These are phyloP conservation scores for Erodium trifolium DNA, from an alignment of 441 rosid species.

Conservation along the genomic window DNA sequence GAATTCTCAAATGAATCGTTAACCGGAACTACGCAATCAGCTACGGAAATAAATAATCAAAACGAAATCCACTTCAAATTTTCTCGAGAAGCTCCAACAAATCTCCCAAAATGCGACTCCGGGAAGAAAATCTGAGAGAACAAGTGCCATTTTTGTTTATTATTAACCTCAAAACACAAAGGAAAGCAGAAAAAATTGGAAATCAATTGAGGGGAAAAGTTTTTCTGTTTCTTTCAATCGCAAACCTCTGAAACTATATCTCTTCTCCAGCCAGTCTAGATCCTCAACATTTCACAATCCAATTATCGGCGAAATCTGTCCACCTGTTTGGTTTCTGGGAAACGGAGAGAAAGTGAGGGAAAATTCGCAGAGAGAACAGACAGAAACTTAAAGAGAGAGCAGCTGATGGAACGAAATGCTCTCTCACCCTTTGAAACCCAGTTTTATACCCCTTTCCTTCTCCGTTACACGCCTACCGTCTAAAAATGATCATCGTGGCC, in stretches of 20 bases:
- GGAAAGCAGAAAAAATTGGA: not conserved
- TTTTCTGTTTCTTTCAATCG: slow-evolving; percentile 8
- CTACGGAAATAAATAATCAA: slow-evolving; percentile 1
- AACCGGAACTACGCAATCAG: slow-evolving; percentile 14
- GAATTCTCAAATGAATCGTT: slow-evolving; percentile 13
- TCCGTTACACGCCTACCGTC: slow-evolving; percentile 19
- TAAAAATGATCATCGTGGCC: slow-evolving; percentile 16
- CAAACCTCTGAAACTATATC: slow-evolving; percentile 23
- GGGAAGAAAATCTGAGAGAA: not conserved
- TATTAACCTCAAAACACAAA: not conserved
- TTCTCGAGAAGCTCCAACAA: slow-evolving; percentile 3
- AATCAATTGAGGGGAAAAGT: slow-evolving; percentile 7
- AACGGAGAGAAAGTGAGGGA: slow-evolving; percentile 28
- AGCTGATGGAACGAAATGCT: slow-evolving; percentile 25
- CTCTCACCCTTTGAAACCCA: slow-evolving; percentile 21
- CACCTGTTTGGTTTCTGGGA: slow-evolving; percentile 30
- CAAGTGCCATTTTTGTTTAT: not conserved
- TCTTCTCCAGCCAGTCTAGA: slow-evolving; percentile 19
- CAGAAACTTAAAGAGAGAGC: slow-evolving; percentile 15
- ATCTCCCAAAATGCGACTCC: slow-evolving; percentile 19
- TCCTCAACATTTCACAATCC: slow-evolving; percentile 23
- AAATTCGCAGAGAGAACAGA: slow-evolving; percentile 23
- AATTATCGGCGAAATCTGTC: slow-evolving; percentile 15
- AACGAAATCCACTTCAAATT: slow-evolving; percentile 9
- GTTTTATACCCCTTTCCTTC: slow-evolving; percentile 24